Evolutionary conservation across 106 monocot genomes (phyloP), one percentile per base, ranked within the genome.

Genomic region (Ottelia alismoides): DNA sequence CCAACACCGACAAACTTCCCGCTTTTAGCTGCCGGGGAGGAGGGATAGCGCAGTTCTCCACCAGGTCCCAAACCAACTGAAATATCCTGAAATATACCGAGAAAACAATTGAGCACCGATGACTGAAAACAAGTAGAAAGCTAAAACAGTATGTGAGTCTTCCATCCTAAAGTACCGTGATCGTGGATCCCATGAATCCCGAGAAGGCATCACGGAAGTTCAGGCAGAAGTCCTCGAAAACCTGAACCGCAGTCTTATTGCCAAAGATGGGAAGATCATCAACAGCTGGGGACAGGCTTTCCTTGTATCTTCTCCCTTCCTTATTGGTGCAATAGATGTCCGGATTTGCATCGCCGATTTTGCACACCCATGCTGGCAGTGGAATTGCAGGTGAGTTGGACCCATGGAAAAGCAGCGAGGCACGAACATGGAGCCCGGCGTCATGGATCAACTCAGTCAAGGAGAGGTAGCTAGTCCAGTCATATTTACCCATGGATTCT

Each of bases 1-100:
- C 88, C 82, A 1, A 76, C 61, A 0, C 78, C 81, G 30, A 51
- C 52, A 50, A 56, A 6, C 52, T 43, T 23, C 0, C 31, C 3
- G 3, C 17, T 14, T 10, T 19, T 26, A 7, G 29, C 14, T 1
- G 72, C 57, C 0, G 74, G 72, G 47, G 31, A 70, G 2, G 82
- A 78, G 7, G 83, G 83, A 53, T 88, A 88, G 28, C 76, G 70
- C 27, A 83, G 79, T 67, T 82, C 88, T 5, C 88, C 78, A 21
- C 69, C 58, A 7, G 88, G 76, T 2, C 88, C 88, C 2, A 88
- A 64, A 31, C 83, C 70, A 4, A 88, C 55, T 2, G 67, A 20
- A 17, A 88, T 57, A 22, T 74, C 82, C 87, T 87, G 62, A 32
- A 48, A 43, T 43, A 7, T 7, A 16, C 16, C 16, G 40, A 43